Evolutionary conservation across 257 asterid species (phyloP).

Genomic region (Solanum medicagineum): DNA sequence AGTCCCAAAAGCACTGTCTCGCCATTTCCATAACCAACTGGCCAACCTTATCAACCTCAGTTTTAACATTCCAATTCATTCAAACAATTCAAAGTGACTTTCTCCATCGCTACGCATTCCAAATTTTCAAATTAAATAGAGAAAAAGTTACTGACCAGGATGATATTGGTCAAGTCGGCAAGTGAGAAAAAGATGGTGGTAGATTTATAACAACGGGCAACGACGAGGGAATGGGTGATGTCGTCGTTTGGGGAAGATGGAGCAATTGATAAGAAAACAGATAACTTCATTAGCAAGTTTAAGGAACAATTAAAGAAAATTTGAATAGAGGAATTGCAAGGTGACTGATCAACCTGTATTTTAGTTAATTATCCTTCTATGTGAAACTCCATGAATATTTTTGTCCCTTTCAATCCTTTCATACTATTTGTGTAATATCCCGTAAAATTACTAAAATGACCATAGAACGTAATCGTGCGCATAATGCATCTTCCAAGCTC

Average conservation of each 20-base stretch:
- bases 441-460: too few species aligned
- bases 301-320: constrained; percentile 48
- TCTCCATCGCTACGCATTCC: too few species aligned
- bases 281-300: constrained; percentile 49
- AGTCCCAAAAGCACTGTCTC: too few species aligned
- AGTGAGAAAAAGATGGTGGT: constrained; percentile 29
- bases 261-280: constrained; percentile 49
- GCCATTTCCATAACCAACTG: too few species aligned
- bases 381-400: not conserved
- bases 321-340: constrained; percentile 10
- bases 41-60: too few species aligned
- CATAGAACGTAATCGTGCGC: too few species aligned
- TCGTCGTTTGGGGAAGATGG: constrained; percentile 28
- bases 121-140: too few species aligned
- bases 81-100: too few species aligned
- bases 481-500: too few species aligned
- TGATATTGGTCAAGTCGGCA: constrained; percentile 26
- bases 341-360: not conserved
- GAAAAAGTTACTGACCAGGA: not conserved
- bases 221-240: constrained; percentile 11
- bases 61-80: too few species aligned
- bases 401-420: not conserved
- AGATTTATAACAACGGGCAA: constrained; percentile 23
- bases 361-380: not conserved
- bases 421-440: too few species aligned